phyloP scores from a whole-genome alignment of 345 rosid species.

The Arabis alpina region DNA sequence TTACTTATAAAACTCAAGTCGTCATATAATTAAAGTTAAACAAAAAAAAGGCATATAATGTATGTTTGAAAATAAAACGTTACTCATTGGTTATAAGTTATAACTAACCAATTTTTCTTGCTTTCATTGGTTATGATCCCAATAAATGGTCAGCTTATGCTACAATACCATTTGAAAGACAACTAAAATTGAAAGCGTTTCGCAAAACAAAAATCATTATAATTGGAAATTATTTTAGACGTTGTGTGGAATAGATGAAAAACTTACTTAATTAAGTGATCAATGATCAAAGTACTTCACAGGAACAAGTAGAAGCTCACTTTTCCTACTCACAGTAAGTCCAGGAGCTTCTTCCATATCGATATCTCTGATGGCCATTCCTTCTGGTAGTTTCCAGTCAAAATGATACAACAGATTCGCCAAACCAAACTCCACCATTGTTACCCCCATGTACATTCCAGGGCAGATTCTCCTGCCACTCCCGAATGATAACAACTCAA shows the following conservation, averaged over 20 bases:
- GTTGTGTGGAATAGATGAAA: neutral
- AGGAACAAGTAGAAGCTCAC: slow-evolving; percentile 45
- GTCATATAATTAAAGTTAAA: too few relatives aligned
- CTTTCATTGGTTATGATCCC: too few relatives aligned
- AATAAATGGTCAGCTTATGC: too few relatives aligned
- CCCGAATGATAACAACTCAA: slow-evolving; percentile 30
- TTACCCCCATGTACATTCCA: slow-evolving; percentile 33
- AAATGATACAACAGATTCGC: slow-evolving; percentile 49
- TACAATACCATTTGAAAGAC: too few relatives aligned
- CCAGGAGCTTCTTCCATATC: slow-evolving; percentile 51
- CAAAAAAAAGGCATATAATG: too few relatives aligned
- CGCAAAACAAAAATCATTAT: too few relatives aligned
- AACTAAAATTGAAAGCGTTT: too few relatives aligned
- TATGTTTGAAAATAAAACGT: too few relatives aligned
- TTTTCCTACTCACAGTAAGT: slow-evolving; percentile 32
- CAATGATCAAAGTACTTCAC: slow-evolving; percentile 7
- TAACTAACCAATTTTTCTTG: too few relatives aligned
- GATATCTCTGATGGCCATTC: slow-evolving; percentile 31
- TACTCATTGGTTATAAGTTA: too few relatives aligned
- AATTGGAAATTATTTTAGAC: too few relatives aligned
- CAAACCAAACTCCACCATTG: slow-evolving; percentile 42
- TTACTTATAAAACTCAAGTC: too few relatives aligned
- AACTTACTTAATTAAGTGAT: neutral
- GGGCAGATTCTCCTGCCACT: slow-evolving; percentile 31
- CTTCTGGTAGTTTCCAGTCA: slow-evolving; percentile 49